Percentiles rank a stretch among this genome's conserved stretches.
phyloP scores from a whole-genome alignment of 164 flowering plant genomes.

The Vitis labrusca region DNA sequence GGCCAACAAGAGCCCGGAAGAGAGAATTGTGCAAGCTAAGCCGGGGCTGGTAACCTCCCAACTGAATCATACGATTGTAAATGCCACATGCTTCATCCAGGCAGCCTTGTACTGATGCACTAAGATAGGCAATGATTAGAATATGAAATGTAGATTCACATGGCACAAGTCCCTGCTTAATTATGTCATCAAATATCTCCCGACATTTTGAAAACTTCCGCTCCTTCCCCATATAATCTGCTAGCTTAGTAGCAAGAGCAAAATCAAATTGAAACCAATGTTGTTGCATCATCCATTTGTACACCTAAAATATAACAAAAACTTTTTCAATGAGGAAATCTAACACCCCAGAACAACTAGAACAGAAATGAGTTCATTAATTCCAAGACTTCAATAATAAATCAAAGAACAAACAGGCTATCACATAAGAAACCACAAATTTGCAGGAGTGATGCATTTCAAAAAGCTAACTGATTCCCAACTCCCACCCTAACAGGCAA shows the following conservation, averaged over 20 bases:
- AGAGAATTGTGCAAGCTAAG: slow-evolving; percentile 84
- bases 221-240: slow-evolving; percentile 90
- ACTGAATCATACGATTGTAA: slow-evolving; percentile 91
- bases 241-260: slow-evolving; percentile 82
- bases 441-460: too few relatives aligned
- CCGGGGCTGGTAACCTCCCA: slow-evolving; percentile 82
- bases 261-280: slow-evolving; percentile 85
- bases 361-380: background rate
- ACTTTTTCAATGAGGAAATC: background rate
- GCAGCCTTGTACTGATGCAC: slow-evolving; percentile 60
- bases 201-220: slow-evolving; percentile 76
- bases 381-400: background rate
- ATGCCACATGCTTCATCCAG: slow-evolving; percentile 84
- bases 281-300: slow-evolving; percentile 93
- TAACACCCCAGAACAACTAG: background rate
- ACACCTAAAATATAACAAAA: slow-evolving; percentile 53
- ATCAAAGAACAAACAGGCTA: background rate
- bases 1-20: slow-evolving; percentile 75
- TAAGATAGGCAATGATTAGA: slow-evolving; percentile 75
- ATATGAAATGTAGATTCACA: slow-evolving; percentile 90
- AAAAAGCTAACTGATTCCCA: background rate
- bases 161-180: slow-evolving; percentile 82
- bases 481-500: background rate
- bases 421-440: background rate
- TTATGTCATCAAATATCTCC: slow-evolving; percentile 82